These are phyloP conservation scores for Tetracladium maxilliforme DNA, from an alignment of 2,329 filamentous ascomycete genomes.

Conservation along the genomic window DNA sequence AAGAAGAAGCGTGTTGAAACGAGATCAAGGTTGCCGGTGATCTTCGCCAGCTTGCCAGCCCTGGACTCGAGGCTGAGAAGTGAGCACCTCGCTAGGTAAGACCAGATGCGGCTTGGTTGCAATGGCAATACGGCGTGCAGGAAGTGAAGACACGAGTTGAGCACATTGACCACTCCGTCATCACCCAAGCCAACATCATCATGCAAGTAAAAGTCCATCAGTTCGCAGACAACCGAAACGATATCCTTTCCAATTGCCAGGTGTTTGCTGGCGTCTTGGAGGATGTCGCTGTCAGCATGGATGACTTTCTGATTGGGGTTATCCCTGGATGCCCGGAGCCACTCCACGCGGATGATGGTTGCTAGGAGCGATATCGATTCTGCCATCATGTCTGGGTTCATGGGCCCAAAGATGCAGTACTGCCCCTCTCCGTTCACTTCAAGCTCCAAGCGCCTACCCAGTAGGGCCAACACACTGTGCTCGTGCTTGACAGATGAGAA, in stretches of 20 bases:
- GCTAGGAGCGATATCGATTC: constrained; percentile 65
- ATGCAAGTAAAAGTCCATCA: constrained; percentile 42
- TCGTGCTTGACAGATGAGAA: no score
- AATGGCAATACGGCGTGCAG: constrained; percentile 54
- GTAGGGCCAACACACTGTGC: no score
- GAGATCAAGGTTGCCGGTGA: constrained; percentile 74
- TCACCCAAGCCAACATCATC: constrained; percentile 37
- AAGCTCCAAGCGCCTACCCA: no score
- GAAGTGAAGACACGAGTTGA: constrained; percentile 65
- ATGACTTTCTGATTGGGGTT: neutral
- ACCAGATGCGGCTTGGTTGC: constrained; percentile 80
- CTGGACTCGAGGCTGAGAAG: constrained; percentile 65
- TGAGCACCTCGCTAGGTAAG: constrained; percentile 68
- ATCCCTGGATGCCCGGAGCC: no score
- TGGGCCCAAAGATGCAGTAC: no score
- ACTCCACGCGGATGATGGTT: constrained; percentile 52
- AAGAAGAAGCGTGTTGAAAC: constrained; percentile 64
- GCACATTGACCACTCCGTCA: constrained; percentile 54
- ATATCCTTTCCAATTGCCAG: constrained; percentile 55
- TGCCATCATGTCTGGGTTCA: constrained; percentile 46
- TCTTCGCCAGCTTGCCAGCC: constrained; percentile 59
- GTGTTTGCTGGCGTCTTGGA: constrained; percentile 42
- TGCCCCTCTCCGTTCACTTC: no score
- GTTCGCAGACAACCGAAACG: constrained; percentile 65
- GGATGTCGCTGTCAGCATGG: no score